Percentiles rank a stretch among this genome's conserved stretches.
phyloP scores from a whole-genome alignment of 2,329 filamentous ascomycete species.

The Aspergillus clavatus region DNA sequence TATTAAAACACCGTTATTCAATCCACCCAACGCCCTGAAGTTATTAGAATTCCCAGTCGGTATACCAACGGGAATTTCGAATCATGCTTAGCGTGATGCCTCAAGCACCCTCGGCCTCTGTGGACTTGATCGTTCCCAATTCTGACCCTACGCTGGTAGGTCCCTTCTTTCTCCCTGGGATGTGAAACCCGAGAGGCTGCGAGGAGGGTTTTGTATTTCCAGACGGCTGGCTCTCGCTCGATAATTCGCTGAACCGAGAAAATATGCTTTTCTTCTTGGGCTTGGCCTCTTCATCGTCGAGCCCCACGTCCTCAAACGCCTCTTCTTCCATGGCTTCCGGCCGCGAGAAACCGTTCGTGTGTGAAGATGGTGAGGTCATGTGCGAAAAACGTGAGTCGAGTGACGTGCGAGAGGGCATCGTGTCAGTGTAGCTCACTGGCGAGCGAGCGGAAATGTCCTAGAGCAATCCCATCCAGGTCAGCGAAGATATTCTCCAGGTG shows the following conservation, averaged over 20 bases:
- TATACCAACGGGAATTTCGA: not conserved
- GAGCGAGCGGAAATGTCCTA: constrained; percentile 89
- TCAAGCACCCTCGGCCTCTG: constrained; percentile 18
- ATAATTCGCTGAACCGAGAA: constrained; percentile 66
- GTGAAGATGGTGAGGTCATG: constrained; percentile 59
- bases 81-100: constrained; percentile 5
- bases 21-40: constrained; percentile 1
- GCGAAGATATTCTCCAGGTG: not conserved
- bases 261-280: constrained; percentile 74
- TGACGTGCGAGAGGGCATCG: constrained; percentile 64
- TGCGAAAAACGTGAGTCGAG: constrained; percentile 69
- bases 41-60: constrained; percentile 1
- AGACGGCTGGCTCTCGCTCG: constrained; percentile 30
- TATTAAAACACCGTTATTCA: not conserved
- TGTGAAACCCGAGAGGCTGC: constrained; percentile 57
- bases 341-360: constrained; percentile 54
- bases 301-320: constrained; percentile 81
- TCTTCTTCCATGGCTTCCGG: constrained; percentile 68
- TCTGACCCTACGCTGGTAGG: constrained; percentile 68
- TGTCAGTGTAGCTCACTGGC: constrained; percentile 60
- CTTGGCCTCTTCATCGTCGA: constrained; percentile 66
- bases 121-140: constrained; percentile 57
- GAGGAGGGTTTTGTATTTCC: constrained; percentile 41
- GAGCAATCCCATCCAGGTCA: constrained; percentile 6
- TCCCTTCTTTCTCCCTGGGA: constrained; percentile 66